These are phyloP conservation scores for Rhizopogon vesiculosus DNA, from an alignment of 768 basidiomycete species.

Conservation along the genomic window DNA sequence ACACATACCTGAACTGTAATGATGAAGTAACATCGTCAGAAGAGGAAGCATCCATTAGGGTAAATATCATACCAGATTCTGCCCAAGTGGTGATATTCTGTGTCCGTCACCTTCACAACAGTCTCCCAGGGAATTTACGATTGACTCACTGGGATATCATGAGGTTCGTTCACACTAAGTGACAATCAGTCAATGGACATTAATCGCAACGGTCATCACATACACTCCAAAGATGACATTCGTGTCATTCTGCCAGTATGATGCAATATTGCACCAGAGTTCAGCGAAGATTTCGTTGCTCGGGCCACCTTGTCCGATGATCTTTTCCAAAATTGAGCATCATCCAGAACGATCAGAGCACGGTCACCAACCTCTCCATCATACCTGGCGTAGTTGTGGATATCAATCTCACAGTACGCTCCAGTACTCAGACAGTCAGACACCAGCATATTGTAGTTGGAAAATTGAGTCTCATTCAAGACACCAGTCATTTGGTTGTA, in stretches of 20 bases:
- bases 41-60: background rate
- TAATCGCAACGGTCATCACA: conserved; percentile 9
- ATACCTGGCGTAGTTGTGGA: conserved; percentile 60
- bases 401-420: conserved; percentile 51
- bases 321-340: conserved; percentile 22
- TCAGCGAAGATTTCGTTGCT: conserved; percentile 47
- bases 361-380: conserved; percentile 32
- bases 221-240: conserved; percentile 48
- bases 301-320: conserved; percentile 63
- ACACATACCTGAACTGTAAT: background rate
- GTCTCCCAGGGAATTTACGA: background rate
- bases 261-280: conserved; percentile 49
- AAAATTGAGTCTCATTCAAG: conserved; percentile 39
- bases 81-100: conserved; percentile 44
- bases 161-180: conserved; percentile 59
- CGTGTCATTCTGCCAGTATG: conserved; percentile 37
- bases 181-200: background rate
- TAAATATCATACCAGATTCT: conserved; percentile 14
- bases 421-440: conserved; percentile 39
- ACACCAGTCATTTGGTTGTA: conserved; percentile 32
- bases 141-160: conserved; percentile 39
- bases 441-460: conserved; percentile 45
- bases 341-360: background rate
- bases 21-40: background rate
- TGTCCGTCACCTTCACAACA: background rate